phyloP scores from a whole-genome alignment of 805 yeast genomes.

The Candida easanensis region DNA sequence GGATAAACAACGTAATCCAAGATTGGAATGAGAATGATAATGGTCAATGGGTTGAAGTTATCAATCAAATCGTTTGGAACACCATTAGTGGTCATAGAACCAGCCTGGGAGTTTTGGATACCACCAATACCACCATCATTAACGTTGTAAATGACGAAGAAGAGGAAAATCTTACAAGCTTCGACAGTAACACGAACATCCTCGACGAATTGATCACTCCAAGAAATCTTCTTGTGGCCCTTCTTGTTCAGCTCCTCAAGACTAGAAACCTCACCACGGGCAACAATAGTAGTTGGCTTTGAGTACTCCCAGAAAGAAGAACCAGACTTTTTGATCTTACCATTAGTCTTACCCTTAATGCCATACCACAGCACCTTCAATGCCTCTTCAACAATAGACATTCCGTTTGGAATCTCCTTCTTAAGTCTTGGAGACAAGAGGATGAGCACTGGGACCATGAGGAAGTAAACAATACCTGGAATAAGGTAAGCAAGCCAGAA shows the following conservation, averaged over 20 bases:
- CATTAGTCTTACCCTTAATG: conserved; percentile 40
- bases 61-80: conserved; percentile 79
- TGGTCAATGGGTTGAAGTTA: conserved; percentile 71
- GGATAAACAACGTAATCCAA: conserved; percentile 62
- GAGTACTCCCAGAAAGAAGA: conserved; percentile 55
- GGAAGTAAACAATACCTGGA: conserved; percentile 58
- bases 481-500: conserved; percentile 74
- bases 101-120: conserved; percentile 49
- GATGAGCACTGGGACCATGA: conserved; percentile 49
- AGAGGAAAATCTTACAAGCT: conserved; percentile 72
- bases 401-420: conserved; percentile 28
- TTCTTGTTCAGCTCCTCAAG: conserved; percentile 20
- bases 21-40: conserved; percentile 75
- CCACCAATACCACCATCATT: conserved; percentile 61
- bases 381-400: conserved; percentile 43
- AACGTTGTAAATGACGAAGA: conserved; percentile 76
- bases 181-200: conserved; percentile 62
- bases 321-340: conserved; percentile 38
- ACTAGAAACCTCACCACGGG: conserved; percentile 30
- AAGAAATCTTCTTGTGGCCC: conserved; percentile 33
- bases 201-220: conserved; percentile 73
- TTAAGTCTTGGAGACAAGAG: conserved; percentile 27
- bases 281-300: conserved; percentile 54
- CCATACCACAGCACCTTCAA: conserved; percentile 40
- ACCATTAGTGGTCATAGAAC: conserved; percentile 69